phyloP scores from a whole-genome alignment of 75 land plant genomes.

The Pinus albicaulis region DNA sequence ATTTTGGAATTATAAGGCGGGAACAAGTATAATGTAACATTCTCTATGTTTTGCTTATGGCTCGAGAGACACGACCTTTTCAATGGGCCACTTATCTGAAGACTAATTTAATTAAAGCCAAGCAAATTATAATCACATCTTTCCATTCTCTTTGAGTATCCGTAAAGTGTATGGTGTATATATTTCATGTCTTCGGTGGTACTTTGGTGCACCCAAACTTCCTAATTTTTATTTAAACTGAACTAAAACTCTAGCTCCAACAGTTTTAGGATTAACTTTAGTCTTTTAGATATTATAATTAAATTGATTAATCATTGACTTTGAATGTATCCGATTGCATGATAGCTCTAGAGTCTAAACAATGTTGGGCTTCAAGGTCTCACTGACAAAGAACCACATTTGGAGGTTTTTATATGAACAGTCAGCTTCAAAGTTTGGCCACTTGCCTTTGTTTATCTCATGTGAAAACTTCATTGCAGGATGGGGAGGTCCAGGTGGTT shows the following conservation, averaged over 20 bases:
- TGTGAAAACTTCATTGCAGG: constrained; percentile 28
- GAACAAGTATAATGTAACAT: background rate
- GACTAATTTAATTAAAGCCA: background rate
- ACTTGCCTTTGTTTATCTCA: background rate
- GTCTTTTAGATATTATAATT: background rate
- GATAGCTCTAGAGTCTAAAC: background rate
- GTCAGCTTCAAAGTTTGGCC: background rate
- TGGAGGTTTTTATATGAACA: background rate
- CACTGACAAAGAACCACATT: background rate
- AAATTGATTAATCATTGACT: background rate
- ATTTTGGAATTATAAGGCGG: background rate
- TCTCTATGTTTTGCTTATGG: too few relatives aligned
- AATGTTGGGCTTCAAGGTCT: background rate
- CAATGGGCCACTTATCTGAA: background rate
- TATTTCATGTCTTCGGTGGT: background rate
- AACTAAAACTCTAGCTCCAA: background rate
- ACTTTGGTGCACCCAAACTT: background rate
- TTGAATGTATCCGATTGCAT: background rate
- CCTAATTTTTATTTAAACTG: background rate
- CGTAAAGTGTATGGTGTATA: background rate
- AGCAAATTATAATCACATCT: background rate
- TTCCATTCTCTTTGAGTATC: background rate
- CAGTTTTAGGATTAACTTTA: background rate
- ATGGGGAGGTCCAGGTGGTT: constrained; percentile 96
- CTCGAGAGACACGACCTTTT: too few relatives aligned